A percentile compares a stretch with the other conserved stretches of the same genome.
Evolutionary conservation across 2,329 filamentous ascomycete species (phyloP).

Genomic region (Bimuria novae-zelandiae): DNA sequence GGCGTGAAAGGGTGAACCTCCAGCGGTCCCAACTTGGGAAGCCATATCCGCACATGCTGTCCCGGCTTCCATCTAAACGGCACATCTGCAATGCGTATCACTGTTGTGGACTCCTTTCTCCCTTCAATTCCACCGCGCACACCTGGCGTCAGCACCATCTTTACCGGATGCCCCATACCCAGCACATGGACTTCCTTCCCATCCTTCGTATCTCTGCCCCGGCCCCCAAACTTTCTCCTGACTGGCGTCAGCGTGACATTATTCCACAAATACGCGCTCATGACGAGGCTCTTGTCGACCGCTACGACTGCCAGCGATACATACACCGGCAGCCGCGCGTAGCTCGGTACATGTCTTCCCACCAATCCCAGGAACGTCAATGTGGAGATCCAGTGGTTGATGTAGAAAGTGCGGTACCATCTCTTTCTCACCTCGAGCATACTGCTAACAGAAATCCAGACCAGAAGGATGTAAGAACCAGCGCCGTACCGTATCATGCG

Average conservation of each 20-base stretch:
- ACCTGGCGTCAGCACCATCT: constrained; percentile 21
- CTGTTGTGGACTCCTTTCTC: constrained; percentile 17
- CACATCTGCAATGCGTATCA: constrained; percentile 28
- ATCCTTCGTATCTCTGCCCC: constrained; percentile 6
- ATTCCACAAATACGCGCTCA: constrained; percentile 16
- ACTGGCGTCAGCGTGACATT: constrained; percentile 25
- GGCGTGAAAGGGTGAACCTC: constrained; percentile 39
- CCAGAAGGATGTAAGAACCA: constrained; percentile 26
- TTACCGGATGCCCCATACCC: constrained; percentile 27
- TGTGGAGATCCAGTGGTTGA: constrained; percentile 34
- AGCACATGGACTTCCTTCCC: constrained; percentile 17
- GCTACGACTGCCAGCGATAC: constrained; percentile 20
- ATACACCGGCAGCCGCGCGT: constrained; percentile 27
- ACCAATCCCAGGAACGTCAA: constrained; percentile 25
- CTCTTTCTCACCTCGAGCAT: constrained; percentile 28
- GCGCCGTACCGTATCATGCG: constrained; percentile 30
- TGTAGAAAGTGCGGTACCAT: constrained; percentile 31
- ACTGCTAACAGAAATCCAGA: constrained; percentile 31
- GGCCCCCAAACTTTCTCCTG: constrained; percentile 7
- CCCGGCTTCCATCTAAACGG: constrained; percentile 35
- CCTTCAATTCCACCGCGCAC: constrained; percentile 8
- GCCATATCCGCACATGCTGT: constrained; percentile 34
- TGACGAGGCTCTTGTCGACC: constrained; percentile 20
- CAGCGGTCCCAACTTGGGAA: constrained; percentile 29
- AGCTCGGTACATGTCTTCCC: constrained; percentile 30